Evolutionary conservation across 257 asterid species (phyloP).

Genomic region (Nyctanthes arbortristis): DNA sequence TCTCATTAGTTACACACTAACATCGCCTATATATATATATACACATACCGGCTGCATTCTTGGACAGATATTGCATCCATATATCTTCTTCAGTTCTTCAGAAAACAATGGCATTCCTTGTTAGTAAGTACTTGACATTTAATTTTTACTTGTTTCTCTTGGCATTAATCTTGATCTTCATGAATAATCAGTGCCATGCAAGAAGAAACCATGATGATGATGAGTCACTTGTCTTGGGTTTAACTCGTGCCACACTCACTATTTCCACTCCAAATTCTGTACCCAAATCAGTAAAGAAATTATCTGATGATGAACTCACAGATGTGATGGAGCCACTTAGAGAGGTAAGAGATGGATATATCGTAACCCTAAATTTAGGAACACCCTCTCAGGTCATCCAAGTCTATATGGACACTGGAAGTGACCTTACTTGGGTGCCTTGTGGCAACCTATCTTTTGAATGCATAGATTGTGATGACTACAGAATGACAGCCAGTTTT

Average conservation of each 20-base stretch:
- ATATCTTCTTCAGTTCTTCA: no score
- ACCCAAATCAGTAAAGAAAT: no score
- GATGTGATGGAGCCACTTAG: constrained; percentile 56
- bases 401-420: constrained; percentile 66
- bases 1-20: no score
- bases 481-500: constrained; percentile 38
- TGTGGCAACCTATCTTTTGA: constrained; percentile 63
- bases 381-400: constrained; percentile 72
- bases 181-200: constrained; percentile 37
- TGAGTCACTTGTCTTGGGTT: constrained; percentile 48
- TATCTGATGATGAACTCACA: constrained; percentile 22
- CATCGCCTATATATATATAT: constrained; percentile 31
- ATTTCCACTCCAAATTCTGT: constrained; percentile 35
- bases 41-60: no score
- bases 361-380: constrained; percentile 60
- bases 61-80: not conserved
- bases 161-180: constrained; percentile 19
- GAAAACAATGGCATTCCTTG: constrained; percentile 7
- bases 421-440: constrained; percentile 84
- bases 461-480: constrained; percentile 60
- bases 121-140: constrained; percentile 11
- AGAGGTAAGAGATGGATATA: constrained; percentile 63
- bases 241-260: constrained; percentile 40
- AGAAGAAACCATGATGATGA: constrained; percentile 15
- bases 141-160: constrained; percentile 24